Percentiles rank a stretch among this genome's conserved stretches.
Conservation (phyloP, 148 eudicot species). For the Rhododendron molle region DNA sequence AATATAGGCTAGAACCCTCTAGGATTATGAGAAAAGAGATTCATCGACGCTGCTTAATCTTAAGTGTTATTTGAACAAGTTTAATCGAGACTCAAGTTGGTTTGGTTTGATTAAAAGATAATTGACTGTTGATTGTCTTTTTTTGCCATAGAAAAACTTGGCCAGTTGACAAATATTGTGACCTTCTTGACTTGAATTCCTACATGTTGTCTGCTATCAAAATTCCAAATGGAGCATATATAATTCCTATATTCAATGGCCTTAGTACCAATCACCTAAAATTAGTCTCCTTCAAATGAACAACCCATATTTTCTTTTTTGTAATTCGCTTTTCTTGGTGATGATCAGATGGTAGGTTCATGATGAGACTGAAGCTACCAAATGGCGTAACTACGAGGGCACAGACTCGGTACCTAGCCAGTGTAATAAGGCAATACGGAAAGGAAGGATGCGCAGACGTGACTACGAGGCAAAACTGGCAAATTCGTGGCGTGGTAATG, state of each 20-base stretch:
- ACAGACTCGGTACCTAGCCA: constrained; percentile 85
- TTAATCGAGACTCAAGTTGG: too few species aligned
- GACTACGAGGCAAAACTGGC: constrained; percentile 98
- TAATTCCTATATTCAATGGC: background rate
- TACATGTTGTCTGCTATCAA: background rate
- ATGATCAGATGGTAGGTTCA: constrained; percentile 86
- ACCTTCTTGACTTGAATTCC: background rate
- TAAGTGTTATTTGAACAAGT: too few species aligned
- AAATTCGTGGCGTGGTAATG: constrained; percentile 78
- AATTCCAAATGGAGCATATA: background rate
- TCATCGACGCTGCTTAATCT: too few species aligned
- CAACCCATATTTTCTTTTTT: background rate
- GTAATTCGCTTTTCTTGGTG: constrained; percentile 5
- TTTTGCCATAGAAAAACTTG: too few species aligned
- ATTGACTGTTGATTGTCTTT: too few species aligned
- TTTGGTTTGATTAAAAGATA: too few species aligned
- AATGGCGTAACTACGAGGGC: constrained; percentile 94
- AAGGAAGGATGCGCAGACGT: constrained; percentile 95
- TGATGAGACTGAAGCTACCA: constrained; percentile 98
- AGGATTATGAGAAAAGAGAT: too few species aligned
- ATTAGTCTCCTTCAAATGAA: too few species aligned
- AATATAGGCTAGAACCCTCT: too few species aligned
- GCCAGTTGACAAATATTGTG: too few species aligned
- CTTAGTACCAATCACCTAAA: background rate
- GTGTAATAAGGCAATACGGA: constrained; percentile 80